A percentile compares a stretch with the other conserved stretches of the same genome.
phyloP scores from a whole-genome alignment of 75 land plant genomes.

The Chamaecyparis obtusa region DNA sequence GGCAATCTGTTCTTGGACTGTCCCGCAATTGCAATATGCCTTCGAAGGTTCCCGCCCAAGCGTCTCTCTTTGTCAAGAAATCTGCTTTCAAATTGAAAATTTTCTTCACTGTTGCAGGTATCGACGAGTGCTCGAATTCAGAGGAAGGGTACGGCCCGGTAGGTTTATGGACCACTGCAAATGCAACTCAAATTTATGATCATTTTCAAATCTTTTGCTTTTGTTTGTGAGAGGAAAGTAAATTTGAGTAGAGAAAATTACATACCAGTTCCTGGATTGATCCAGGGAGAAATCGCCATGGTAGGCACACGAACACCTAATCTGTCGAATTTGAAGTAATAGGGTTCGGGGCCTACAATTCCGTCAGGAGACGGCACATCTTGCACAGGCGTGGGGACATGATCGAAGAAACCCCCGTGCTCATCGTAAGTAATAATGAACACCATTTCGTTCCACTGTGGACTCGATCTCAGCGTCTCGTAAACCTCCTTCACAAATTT shows the following conservation, averaged over 20 bases:
- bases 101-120: conserved; percentile 24
- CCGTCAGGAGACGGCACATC: conserved; percentile 74
- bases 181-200: conserved; percentile 49
- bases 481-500: conserved; percentile 74
- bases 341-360: conserved; percentile 38
- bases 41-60: conserved; percentile 95
- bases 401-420: conserved; percentile 85
- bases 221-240: not conserved
- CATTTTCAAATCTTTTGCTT: not conserved
- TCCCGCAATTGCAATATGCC: too few relatives aligned
- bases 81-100: conserved; percentile 70
- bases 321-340: conserved; percentile 59
- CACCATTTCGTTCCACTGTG: conserved; percentile 70
- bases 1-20: too few relatives aligned
- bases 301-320: conserved; percentile 78
- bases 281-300: conserved; percentile 73
- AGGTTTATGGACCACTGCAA: conserved; percentile 29
- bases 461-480: conserved; percentile 66
- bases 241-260: conserved; percentile 1
- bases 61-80: conserved; percentile 79
- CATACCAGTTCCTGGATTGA: conserved; percentile 40
- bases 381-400: conserved; percentile 63
- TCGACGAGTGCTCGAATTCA: conserved; percentile 87
- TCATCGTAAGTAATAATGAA: conserved; percentile 73
- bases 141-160: conserved; percentile 67